These are phyloP conservation scores for Sequoia sempervirens DNA, from an alignment of 75 land plant genomes.

Conservation along the genomic window DNA sequence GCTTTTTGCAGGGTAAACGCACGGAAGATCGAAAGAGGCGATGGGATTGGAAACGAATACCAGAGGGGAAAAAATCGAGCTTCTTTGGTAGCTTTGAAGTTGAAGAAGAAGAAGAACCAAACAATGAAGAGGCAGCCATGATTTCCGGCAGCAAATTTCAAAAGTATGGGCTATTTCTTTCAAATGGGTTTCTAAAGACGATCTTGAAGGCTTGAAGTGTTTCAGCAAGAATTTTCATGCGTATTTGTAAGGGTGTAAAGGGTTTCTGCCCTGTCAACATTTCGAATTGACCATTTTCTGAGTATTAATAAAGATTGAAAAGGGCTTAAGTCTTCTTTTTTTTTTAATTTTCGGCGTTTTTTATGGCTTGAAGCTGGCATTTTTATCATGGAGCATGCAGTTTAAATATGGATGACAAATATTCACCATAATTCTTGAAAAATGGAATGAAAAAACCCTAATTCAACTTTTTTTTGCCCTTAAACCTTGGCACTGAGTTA, in stretches of 20 bases:
- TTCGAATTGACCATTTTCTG: background rate
- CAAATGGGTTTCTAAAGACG: background rate
- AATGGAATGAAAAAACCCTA: background rate
- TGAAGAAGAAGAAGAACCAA: background rate
- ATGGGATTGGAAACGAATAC: background rate
- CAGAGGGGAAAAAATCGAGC: background rate
- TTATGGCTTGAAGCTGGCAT: too few relatives aligned
- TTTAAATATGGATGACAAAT: too few relatives aligned
- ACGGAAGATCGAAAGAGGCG: background rate
- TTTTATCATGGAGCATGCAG: too few relatives aligned
- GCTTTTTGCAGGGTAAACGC: background rate
- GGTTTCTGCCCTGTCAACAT: background rate
- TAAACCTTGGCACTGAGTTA: too few relatives aligned
- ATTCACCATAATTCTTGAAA: too few relatives aligned
- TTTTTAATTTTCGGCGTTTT: background rate
- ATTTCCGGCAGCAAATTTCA: background rate
- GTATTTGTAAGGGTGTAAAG: background rate
- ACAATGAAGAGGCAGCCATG: background rate
- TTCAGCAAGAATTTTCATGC: background rate
- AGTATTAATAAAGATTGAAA: too few relatives aligned
- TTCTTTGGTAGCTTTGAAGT: background rate
- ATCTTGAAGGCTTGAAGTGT: background rate
- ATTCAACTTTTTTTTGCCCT: too few relatives aligned
- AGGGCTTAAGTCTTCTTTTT: background rate
- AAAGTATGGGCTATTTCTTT: too few relatives aligned